These are phyloP conservation scores for Cystobasidium pallidum DNA, from an alignment of 1,284 basidiomycete species.

Conservation along the genomic window DNA sequence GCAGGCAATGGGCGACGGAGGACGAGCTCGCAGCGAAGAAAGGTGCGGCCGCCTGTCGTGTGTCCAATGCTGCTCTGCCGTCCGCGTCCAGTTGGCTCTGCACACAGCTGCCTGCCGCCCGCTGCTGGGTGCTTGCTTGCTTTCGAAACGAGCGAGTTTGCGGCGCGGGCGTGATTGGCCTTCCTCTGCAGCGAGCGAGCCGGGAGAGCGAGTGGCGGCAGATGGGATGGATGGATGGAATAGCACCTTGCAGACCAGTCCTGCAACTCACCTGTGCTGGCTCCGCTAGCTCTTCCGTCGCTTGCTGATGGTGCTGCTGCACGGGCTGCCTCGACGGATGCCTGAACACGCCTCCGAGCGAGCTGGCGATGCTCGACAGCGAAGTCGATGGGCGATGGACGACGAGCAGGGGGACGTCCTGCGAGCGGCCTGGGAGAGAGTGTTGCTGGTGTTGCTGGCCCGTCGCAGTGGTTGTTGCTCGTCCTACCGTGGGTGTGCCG, in stretches of 20 bases:
- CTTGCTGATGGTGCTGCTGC: conserved; percentile 22
- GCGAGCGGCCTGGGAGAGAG: not conserved
- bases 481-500: not conserved
- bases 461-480: not conserved
- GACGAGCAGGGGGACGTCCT: conserved; percentile 18
- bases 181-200: not conserved
- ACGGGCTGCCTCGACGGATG: not conserved
- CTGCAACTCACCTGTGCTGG: conserved; percentile 1
- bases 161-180: conserved; percentile 35
- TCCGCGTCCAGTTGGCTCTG: too few relatives aligned
- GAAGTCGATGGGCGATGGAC: conserved; percentile 36
- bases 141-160: not conserved
- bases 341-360: conserved; percentile 8
- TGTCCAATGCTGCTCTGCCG: not conserved
- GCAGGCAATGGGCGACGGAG: not conserved
- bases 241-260: not conserved
- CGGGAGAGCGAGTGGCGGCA: not conserved
- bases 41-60: not conserved
- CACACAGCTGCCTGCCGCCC: too few relatives aligned
- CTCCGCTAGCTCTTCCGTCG: conserved; percentile 16
- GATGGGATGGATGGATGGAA: not conserved
- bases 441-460: conserved; percentile 7
- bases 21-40: not conserved
- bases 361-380: conserved; percentile 25
- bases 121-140: too few relatives aligned